These are phyloP conservation scores for Corynascus novoguineensis DNA, from an alignment of 495 filamentous ascomycete species.

Conservation along the genomic window DNA sequence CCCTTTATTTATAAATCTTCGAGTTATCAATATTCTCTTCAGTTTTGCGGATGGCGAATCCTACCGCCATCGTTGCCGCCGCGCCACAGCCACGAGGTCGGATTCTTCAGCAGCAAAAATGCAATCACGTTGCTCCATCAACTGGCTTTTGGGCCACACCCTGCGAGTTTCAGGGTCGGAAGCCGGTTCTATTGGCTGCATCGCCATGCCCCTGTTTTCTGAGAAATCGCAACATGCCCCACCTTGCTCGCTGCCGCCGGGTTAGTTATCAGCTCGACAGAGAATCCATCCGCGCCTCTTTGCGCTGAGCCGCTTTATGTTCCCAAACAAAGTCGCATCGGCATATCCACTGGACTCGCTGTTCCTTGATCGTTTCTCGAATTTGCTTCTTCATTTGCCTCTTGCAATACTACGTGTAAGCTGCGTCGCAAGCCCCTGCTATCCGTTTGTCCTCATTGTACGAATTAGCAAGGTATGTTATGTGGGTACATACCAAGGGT, in stretches of 20 bases:
- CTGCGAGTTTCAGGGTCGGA: slow-evolving; percentile 1
- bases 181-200: background rate
- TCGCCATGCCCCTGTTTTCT: background rate
- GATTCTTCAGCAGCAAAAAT: too few relatives aligned
- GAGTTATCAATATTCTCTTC: too few relatives aligned
- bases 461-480: too few relatives aligned
- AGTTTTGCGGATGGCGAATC: too few relatives aligned
- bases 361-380: too few relatives aligned
- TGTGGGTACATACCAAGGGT: background rate
- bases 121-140: slow-evolving; percentile 17
- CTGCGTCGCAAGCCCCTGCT: too few relatives aligned
- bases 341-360: background rate
- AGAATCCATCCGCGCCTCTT: background rate
- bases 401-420: too few relatives aligned
- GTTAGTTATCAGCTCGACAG: background rate
- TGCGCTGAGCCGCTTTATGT: background rate
- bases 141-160: slow-evolving; percentile 7
- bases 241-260: background rate
- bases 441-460: too few relatives aligned
- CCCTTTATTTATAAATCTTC: too few relatives aligned
- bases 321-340: background rate
- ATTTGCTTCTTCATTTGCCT: too few relatives aligned
- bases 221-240: background rate
- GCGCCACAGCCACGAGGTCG: too few relatives aligned
- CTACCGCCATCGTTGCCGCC: too few relatives aligned